Conservation (phyloP, 2,329 filamentous ascomycete genomes). For the Colletotrichum nymphaeae region DNA sequence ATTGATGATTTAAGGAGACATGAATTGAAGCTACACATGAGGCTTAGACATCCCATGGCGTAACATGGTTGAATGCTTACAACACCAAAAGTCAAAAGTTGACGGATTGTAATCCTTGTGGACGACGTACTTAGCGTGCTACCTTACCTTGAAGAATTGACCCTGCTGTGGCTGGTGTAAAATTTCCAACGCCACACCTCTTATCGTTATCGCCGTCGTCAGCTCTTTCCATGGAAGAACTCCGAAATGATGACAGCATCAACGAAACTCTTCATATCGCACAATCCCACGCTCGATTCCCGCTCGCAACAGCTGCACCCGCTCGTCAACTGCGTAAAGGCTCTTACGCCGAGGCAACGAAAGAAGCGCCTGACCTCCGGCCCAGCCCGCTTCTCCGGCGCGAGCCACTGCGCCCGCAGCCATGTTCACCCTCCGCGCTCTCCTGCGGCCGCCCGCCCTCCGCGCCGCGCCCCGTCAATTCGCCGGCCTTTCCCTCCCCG, state of each 20-base stretch:
- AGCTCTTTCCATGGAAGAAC: not conserved
- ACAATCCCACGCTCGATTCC: not conserved
- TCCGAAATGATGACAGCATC: constrained; percentile 25
- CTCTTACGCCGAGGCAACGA: not conserved
- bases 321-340: not conserved
- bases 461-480: constrained; percentile 11
- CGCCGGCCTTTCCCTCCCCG: constrained; percentile 7
- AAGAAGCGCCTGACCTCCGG: not conserved
- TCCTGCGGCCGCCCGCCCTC: constrained; percentile 29
- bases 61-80: not conserved
- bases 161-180: not conserved
- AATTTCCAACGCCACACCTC: not conserved
- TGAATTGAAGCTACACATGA: not conserved
- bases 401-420: constrained; percentile 4
- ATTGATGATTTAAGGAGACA: not conserved
- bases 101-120: not conserved
- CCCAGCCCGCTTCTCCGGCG: not conserved
- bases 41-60: too few relatives aligned
- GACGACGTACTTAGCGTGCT: not conserved
- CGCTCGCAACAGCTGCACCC: not conserved
- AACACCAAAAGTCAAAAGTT: not conserved
- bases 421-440: constrained; percentile 40
- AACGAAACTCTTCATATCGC: not conserved
- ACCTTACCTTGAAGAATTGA: not conserved
- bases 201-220: constrained; percentile 31